phyloP scores from a whole-genome alignment of 2,329 filamentous ascomycete species.

The Aspergillus oerlinghausenensis region DNA sequence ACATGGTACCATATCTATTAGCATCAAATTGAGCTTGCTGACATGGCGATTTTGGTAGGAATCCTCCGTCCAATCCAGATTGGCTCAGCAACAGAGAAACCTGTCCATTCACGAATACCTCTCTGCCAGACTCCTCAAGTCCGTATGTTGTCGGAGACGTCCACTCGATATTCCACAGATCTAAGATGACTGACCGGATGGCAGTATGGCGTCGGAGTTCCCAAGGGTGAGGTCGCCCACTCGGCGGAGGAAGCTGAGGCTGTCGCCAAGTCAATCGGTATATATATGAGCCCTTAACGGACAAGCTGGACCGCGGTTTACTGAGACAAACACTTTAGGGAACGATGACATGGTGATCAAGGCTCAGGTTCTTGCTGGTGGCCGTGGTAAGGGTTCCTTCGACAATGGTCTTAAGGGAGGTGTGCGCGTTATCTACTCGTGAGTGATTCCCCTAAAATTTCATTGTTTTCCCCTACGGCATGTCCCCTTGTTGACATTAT shows the following conservation, averaged over 20 bases:
- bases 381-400: slow-evolving; percentile 95
- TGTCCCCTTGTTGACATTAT: slow-evolving; percentile 5
- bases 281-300: slow-evolving; percentile 20
- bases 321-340: slow-evolving; percentile 40
- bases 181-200: slow-evolving; percentile 20
- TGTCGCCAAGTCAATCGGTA: slow-evolving; percentile 84
- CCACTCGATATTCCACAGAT: neutral
- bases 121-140: slow-evolving; percentile 82
- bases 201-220: slow-evolving; percentile 91
- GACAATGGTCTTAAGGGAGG: slow-evolving; percentile 98
- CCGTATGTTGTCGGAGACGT: slow-evolving; percentile 36
- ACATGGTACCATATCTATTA: neutral
- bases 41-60: slow-evolving; percentile 52
- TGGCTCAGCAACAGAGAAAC: slow-evolving; percentile 73
- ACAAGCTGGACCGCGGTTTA: slow-evolving; percentile 7
- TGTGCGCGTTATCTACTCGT: slow-evolving; percentile 97
- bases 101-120: slow-evolving; percentile 98
- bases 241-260: slow-evolving; percentile 82
- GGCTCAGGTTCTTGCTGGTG: slow-evolving; percentile 96
- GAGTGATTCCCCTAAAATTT: slow-evolving; percentile 27
- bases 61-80: slow-evolving; percentile 48
- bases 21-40: slow-evolving; percentile 37
- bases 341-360: slow-evolving; percentile 98
- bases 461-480: slow-evolving; percentile 1
- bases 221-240: slow-evolving; percentile 81